Evolutionary conservation across 345 rosid genomes (phyloP), one percentile per base, ranked within the genome.

Genomic region (Lepidium africanum): DNA sequence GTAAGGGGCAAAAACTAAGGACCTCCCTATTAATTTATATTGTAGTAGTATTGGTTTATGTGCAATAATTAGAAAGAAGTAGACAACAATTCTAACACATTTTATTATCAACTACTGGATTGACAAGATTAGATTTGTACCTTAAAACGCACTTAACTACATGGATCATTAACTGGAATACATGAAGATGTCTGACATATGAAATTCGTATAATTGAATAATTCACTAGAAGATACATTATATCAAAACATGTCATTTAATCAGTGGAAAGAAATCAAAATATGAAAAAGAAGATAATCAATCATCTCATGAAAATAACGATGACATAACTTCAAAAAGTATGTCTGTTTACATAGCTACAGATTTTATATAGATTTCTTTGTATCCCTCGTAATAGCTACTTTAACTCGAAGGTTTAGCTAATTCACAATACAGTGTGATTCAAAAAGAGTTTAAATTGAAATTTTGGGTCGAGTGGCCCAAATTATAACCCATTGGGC

Each of bases 321-420:
- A 25, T 42, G 23, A 33, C 46, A 67, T 33, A 55, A 23, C 37
- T 55, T 57, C 10, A 36, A 36, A 43, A 35, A 37, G 12, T 53
- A 55, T 45, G 65, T 64, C 46, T 47, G 59, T 19, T 72, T 64
- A 64, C 70, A 72, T 57, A 64, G 7, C 58, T 72, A 58, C 72
- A 73, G 16, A 65, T 41, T 46, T 41, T 15, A n/a, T 7, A 13
- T 52, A 12, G 9, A 49, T 60, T 46, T 16, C 42, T 54, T 59
- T 16, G 70, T 45, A 45, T 63, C 50, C 25, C 10, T 10, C 35
- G 46, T 59, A 40, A 27, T 9, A 46, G 47, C 76, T 56, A 72
- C 49, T 37, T 63, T 71, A 27, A 65, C 52, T 42, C 21, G 45
- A 50, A 63, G 75, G 52, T 70, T 70, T 60, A 67, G 70, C 21